Conservation (phyloP, 768 basidiomycete species). For the Glaciozyma martinii region DNA sequence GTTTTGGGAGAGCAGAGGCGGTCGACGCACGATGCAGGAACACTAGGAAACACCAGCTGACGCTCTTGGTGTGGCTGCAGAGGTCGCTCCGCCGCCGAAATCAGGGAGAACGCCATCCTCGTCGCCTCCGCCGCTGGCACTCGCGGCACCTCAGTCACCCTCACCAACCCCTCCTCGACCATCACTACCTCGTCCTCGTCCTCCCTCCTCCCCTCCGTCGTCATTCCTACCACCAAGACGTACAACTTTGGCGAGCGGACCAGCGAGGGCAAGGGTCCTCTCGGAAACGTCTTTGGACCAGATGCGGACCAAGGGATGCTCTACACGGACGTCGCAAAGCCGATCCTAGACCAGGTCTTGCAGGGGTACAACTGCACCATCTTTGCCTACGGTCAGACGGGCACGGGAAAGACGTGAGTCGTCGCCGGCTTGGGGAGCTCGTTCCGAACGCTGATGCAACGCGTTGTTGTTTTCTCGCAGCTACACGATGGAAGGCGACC, state of each 20-base stretch:
- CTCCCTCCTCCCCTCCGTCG: background rate
- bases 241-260: slow-evolving; percentile 69
- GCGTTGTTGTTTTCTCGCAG: slow-evolving; percentile 42
- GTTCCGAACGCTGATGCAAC: slow-evolving; percentile 17
- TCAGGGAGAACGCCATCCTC: background rate
- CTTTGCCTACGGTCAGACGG: slow-evolving; percentile 97
- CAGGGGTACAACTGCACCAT: slow-evolving; percentile 85
- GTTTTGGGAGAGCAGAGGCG: background rate
- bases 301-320: slow-evolving; percentile 92
- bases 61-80: background rate
- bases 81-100: slow-evolving; percentile 17
- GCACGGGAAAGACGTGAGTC: slow-evolving; percentile 93
- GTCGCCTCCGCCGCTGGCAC: slow-evolving; percentile 21
- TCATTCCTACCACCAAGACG: slow-evolving; percentile 41
- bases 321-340: slow-evolving; percentile 85
- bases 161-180: slow-evolving; percentile 46
- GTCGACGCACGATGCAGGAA: background rate
- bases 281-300: slow-evolving; percentile 72
- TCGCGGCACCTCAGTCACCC: slow-evolving; percentile 24
- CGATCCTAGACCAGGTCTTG: slow-evolving; percentile 88
- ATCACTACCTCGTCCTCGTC: slow-evolving; percentile 47
- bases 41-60: background rate
- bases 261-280: slow-evolving; percentile 1
- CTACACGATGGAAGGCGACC: slow-evolving; percentile 96
- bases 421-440: slow-evolving; percentile 1